phyloP scores from a whole-genome alignment of 139 green algal genomes.

The Bryopsis sp. region DNA sequence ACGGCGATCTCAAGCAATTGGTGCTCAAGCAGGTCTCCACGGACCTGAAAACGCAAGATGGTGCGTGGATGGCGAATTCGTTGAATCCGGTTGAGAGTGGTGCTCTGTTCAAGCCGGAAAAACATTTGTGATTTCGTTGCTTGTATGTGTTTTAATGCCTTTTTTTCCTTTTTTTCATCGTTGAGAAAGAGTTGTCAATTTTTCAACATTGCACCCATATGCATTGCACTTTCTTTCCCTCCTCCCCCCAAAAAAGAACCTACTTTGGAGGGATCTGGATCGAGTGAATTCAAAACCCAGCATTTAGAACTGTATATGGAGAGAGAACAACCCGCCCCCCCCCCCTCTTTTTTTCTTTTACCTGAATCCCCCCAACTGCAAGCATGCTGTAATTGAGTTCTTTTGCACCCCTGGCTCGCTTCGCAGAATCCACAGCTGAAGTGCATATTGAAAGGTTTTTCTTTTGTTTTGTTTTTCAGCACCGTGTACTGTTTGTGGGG shows the following conservation, averaged over 20 bases:
- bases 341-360: no score
- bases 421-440: no score
- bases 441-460: background rate
- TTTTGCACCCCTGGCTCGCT: no score
- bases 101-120: background rate
- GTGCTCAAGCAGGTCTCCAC: slow-evolving; percentile 77
- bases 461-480: background rate
- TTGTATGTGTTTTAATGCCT: background rate
- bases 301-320: no score
- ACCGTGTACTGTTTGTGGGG: background rate
- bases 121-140: background rate
- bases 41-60: slow-evolving; percentile 48
- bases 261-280: no score
- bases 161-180: slow-evolving; percentile 1
- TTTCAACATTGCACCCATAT: no score
- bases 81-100: background rate
- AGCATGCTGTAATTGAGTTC: background rate
- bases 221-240: no score
- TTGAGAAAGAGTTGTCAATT: no score
- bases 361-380: background rate
- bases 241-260: no score
- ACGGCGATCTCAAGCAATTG: slow-evolving; percentile 81
- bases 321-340: no score
- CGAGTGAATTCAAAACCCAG: no score
- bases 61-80: background rate